phyloP scores from a whole-genome alignment of 2,329 filamentous ascomycete genomes.

The Verticillium albo-atrum region DNA sequence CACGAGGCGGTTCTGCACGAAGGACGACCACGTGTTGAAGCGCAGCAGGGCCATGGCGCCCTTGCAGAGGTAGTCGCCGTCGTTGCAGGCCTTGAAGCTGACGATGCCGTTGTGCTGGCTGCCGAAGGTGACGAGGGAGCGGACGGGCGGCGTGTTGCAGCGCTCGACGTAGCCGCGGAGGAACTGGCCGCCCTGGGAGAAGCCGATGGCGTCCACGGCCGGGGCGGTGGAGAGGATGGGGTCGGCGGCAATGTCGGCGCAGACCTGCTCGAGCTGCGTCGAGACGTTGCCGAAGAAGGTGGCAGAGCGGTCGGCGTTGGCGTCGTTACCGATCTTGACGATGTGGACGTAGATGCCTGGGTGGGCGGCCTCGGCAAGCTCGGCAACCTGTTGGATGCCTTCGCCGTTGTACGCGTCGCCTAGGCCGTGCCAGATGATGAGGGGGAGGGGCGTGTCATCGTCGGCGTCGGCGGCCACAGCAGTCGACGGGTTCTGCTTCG shows the following conservation, averaged over 20 bases:
- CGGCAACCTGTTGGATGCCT: constrained; percentile 66
- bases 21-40: constrained; percentile 73
- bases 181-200: constrained; percentile 95
- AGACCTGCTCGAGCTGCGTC: constrained; percentile 70
- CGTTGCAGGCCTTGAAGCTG: constrained; percentile 70
- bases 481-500: neutral
- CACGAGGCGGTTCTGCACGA: constrained; percentile 76
- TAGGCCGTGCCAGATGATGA: constrained; percentile 90
- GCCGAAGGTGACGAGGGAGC: constrained; percentile 81
- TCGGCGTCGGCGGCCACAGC: constrained; percentile 23
- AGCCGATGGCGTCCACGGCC: constrained; percentile 85
- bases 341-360: constrained; percentile 83
- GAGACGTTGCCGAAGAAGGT: constrained; percentile 92
- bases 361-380: constrained; percentile 67
- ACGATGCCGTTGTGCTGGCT: constrained; percentile 90
- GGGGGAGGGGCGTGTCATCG: constrained; percentile 69
- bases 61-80: constrained; percentile 74
- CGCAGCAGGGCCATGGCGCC: constrained; percentile 73
- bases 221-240: constrained; percentile 77
- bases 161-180: constrained; percentile 86
- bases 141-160: constrained; percentile 72
- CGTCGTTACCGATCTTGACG: constrained; percentile 65
- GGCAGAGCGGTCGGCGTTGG: constrained; percentile 67
- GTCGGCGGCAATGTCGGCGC: constrained; percentile 68
- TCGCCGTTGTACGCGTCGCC: constrained; percentile 72